Percentiles rank a stretch among this genome's conserved stretches.
Conservation (phyloP, 495 filamentous ascomycete species). For the Penicillium dipodomyicola region DNA sequence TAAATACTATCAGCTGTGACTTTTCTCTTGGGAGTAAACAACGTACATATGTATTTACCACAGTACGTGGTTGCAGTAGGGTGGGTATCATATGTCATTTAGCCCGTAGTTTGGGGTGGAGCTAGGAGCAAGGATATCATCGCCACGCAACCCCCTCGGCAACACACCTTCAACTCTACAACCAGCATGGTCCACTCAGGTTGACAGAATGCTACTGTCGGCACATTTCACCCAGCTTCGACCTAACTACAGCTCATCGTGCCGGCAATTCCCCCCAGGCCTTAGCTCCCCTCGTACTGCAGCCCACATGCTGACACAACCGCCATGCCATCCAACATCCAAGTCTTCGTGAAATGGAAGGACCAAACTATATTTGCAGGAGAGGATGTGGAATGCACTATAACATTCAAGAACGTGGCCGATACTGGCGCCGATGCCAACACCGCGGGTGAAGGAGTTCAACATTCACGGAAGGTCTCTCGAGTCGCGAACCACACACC, state of each 20-base stretch:
- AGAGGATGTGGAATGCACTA: conserved; percentile 88
- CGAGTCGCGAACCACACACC: conserved; percentile 39
- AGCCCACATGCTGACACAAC: conserved; percentile 38
- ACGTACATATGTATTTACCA: not conserved
- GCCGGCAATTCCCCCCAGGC: conserved; percentile 15
- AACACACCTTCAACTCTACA: conserved; percentile 15
- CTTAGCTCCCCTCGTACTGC: conserved; percentile 19
- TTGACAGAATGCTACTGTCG: conserved; percentile 33
- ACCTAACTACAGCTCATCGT: conserved; percentile 8
- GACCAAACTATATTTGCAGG: conserved; percentile 91
- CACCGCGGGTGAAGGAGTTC: conserved; percentile 34
- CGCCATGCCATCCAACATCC: conserved; percentile 66
- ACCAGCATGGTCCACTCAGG: conserved; percentile 23
- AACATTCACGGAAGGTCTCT: conserved; percentile 47
- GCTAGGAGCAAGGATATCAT: conserved; percentile 9
- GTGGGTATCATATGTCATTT: conserved; percentile 10
- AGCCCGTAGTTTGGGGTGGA: conserved; percentile 7
- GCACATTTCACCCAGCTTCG: conserved; percentile 13
- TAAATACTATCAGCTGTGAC: not conserved
- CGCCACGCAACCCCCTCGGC: conserved; percentile 21
- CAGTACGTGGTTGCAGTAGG: not conserved
- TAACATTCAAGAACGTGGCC: conserved; percentile 91
- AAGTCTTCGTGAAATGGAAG: conserved; percentile 92
- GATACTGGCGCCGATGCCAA: conserved; percentile 32
- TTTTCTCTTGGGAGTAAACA: not conserved